These are phyloP conservation scores for Clarireedia paspali DNA, from an alignment of 2,329 filamentous ascomycete species.

Conservation along the genomic window DNA sequence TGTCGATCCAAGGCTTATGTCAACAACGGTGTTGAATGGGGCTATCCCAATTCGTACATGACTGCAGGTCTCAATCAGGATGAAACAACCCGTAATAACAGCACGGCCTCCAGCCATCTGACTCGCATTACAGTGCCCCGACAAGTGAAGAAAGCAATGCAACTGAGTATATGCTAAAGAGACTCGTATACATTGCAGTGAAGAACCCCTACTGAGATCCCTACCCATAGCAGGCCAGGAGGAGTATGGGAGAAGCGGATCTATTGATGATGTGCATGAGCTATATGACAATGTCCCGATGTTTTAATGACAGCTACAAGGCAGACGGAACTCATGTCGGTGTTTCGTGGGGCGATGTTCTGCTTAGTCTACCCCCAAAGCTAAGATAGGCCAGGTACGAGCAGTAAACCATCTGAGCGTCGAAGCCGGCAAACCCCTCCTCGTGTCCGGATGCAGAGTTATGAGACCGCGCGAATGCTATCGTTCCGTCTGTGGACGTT, in stretches of 20 bases:
- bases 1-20: neutral
- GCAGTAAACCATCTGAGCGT: neutral
- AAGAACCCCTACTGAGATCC: neutral
- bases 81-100: constrained; percentile 2
- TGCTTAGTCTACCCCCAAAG: neutral
- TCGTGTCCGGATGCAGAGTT: no score
- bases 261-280: neutral
- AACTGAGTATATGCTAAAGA: no score
- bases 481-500: neutral
- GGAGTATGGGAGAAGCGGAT: neutral
- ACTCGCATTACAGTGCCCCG: no score
- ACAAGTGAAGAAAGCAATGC: no score
- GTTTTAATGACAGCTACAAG: neutral
- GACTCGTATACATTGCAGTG: neutral
- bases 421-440: neutral
- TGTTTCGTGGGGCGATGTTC: neutral
- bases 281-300: neutral
- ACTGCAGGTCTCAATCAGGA: constrained; percentile 6
- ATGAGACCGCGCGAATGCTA: neutral
- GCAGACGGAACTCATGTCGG: neutral
- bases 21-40: constrained; percentile 1
- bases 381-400: neutral
- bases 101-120: no score
- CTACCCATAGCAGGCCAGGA: neutral
- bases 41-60: constrained; percentile 1